Base-by-base conservation (phyloP, 192 early-diverging fungal genomes). In the Coemansia guatemalensis region DNA sequence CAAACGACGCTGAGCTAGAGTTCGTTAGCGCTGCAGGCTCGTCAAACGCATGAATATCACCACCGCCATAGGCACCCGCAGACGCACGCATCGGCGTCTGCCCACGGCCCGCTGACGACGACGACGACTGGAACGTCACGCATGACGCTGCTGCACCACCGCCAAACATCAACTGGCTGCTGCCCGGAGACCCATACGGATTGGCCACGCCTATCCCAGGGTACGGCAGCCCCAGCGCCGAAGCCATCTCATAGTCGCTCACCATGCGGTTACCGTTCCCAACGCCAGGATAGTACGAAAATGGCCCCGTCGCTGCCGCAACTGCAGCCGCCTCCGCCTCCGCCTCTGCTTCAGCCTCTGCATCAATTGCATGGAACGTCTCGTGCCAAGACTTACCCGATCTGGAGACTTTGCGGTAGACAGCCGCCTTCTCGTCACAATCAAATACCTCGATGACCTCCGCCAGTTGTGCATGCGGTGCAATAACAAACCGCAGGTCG, bases 161-260 rank as follows among this genome's bases (percentile, higher is more conserved):
- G 33, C 22, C 35, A 27, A 33, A 18, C 30, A 25, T 52, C 60
- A 8, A 39, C 35, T 29, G 20, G 26, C 30, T 56, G 67, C 60
- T 69, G 24, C 55, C 61, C 1, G 57, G 48, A 3, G 67, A 69
- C 22, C 67, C 54, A 32, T 62, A 50, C 48, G 48, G 48, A 49
- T 41, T 39, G 0, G 70, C 70, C 56, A 73, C 44, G 23, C 47
- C 72, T 0, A 61, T 27, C 35, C 63, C 73, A 4, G 75, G 75
- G 35, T 72, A 78, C 7, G 75, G 76, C 61, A 73, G 56, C 0
- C 71, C 71, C 47, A 79, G 53, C 18, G 76, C 76, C 47, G 64
- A 48, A 1, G 71, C 76, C 70, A 79, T 73, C 64, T 73, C 71
- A 33, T 79, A 79, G 48, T 79, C 76, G 71, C 76, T 70, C 60